phyloP scores from a whole-genome alignment of 108 stramenopile genomes.

The Epipyxis sp. region DNA sequence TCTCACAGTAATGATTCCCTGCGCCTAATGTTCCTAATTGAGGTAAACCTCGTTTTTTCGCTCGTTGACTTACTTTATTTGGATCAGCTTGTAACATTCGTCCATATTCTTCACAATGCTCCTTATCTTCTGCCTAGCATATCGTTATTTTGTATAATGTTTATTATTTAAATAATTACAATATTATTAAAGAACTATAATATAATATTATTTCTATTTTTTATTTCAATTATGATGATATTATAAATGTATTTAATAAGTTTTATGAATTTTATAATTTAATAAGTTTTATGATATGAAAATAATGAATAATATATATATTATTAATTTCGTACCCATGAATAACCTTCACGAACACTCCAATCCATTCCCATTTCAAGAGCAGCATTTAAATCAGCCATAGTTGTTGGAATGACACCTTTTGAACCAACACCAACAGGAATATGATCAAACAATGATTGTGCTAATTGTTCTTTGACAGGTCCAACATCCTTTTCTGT shows the following conservation, averaged over 20 bases:
- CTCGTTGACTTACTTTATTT: slow-evolving; percentile 52
- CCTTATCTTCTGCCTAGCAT: slow-evolving; percentile 77
- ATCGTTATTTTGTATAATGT: no score
- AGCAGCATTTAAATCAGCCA: slow-evolving; percentile 62
- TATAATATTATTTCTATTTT: no score
- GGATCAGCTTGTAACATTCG: slow-evolving; percentile 39
- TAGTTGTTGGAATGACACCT: slow-evolving; percentile 65
- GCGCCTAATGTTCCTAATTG: slow-evolving; percentile 73
- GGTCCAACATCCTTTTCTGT: slow-evolving; percentile 59
- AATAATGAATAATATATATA: no score
- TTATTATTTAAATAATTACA: no score
- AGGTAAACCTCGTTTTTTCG: slow-evolving; percentile 74
- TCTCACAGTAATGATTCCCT: slow-evolving; percentile 78
- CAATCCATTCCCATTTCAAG: slow-evolving; percentile 74
- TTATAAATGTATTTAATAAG: no score
- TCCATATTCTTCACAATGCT: slow-evolving; percentile 63
- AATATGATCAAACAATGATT: slow-evolving; percentile 72
- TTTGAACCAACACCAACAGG: slow-evolving; percentile 74
- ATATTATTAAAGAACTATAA: no score
- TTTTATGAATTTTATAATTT: no score
- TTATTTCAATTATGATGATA: no score
- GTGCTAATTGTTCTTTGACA: slow-evolving; percentile 59
- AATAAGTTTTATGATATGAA: no score
- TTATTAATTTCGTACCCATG: no score
- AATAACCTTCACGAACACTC: slow-evolving; percentile 67